Conservation (phyloP, 2,329 filamentous ascomycete genomes). For the Taxawa tesnikishii region DNA sequence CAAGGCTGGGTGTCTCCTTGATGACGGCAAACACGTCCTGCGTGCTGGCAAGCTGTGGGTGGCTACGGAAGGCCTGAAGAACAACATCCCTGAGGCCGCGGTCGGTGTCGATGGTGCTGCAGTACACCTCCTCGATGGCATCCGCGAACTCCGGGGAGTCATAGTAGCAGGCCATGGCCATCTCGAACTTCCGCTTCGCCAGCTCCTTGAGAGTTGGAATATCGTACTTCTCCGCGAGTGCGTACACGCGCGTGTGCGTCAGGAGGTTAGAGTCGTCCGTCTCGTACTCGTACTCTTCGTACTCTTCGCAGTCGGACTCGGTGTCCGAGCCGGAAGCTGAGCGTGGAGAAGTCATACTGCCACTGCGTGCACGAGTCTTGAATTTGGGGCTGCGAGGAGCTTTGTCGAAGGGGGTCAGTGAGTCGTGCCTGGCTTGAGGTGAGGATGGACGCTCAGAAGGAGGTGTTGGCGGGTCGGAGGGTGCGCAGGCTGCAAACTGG, state of each 20-base stretch:
- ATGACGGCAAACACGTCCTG: constrained; percentile 32
- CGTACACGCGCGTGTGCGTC: constrained; percentile 35
- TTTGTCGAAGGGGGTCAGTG: neutral
- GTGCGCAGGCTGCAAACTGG: constrained; percentile 15
- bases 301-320: constrained; percentile 19
- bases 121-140: constrained; percentile 36
- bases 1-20: constrained; percentile 32
- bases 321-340: constrained; percentile 13
- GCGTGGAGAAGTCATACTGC: neutral
- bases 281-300: constrained; percentile 21
- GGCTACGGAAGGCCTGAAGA: constrained; percentile 32
- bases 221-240: constrained; percentile 39
- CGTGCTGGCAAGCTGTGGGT: constrained; percentile 32
- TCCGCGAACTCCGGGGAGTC: constrained; percentile 32
- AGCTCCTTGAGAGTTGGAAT: constrained; percentile 34
- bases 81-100: constrained; percentile 35
- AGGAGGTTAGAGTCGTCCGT: constrained; percentile 29
- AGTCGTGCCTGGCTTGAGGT: neutral
- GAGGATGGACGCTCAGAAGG: no score
- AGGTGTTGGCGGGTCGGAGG: constrained; percentile 5
- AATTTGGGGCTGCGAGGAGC: constrained; percentile 3
- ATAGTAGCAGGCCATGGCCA: constrained; percentile 30
- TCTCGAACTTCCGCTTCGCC: constrained; percentile 32
- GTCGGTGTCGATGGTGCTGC: constrained; percentile 36
- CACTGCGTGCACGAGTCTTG: neutral